Percentiles rank a stretch among this genome's conserved stretches.
phyloP scores from a whole-genome alignment of 371 early-diverging fungal species.

The Zychaea mexicana region DNA sequence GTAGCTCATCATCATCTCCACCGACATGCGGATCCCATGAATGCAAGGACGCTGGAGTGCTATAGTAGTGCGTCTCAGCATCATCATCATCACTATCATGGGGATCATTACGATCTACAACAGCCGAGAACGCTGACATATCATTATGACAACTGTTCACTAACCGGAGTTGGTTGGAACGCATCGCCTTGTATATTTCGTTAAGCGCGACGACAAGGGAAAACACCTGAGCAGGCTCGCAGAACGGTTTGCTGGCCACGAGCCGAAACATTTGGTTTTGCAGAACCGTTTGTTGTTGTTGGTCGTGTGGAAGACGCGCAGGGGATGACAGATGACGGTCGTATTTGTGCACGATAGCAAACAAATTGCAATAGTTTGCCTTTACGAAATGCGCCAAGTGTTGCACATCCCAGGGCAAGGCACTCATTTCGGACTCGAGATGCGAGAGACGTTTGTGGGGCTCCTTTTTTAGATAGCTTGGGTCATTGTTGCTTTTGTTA shows the following conservation, averaged over 20 bases:
- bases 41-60: not conserved
- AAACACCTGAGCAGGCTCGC: not conserved
- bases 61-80: not conserved
- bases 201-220: not conserved
- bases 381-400: not conserved
- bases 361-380: slow-evolving; percentile 1
- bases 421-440: not conserved
- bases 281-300: not conserved
- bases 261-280: slow-evolving; percentile 7
- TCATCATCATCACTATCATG: not conserved
- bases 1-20: slow-evolving; percentile 4
- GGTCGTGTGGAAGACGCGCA: not conserved
- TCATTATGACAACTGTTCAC: no score
- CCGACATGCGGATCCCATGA: not conserved
- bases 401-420: not conserved
- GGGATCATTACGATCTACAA: not conserved
- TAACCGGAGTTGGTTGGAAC: not conserved
- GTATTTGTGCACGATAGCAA: not conserved
- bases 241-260: slow-evolving; percentile 1
- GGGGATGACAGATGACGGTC: slow-evolving; percentile 5
- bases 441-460: not conserved
- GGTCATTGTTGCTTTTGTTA: not conserved
- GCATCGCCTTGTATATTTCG: not conserved
- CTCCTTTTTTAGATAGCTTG: not conserved
- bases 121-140: not conserved